phyloP scores from a whole-genome alignment of 108 stramenopile species.

The Cyclotella cryptica region DNA sequence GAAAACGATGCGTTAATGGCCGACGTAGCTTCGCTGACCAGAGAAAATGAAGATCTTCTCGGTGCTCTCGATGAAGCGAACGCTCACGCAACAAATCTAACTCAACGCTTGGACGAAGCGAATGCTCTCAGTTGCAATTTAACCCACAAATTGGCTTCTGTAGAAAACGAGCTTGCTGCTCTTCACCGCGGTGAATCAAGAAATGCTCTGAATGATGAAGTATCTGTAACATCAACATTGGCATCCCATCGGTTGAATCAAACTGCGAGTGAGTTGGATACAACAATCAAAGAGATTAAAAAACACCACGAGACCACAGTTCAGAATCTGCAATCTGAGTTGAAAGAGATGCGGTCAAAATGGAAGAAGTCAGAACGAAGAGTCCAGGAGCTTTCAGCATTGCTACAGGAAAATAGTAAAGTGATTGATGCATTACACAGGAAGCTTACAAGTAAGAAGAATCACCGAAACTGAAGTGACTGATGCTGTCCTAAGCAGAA shows the following conservation, averaged over 20 bases:
- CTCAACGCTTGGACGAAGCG: conserved; percentile 17
- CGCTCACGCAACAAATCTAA: not conserved
- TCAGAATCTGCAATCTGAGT: conserved; percentile 31
- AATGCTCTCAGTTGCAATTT: not conserved
- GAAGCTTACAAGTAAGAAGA: conserved; percentile 37
- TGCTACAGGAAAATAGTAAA: conserved; percentile 44
- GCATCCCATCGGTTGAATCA: conserved; percentile 21
- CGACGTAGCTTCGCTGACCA: not conserved
- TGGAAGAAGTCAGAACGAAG: conserved; percentile 45
- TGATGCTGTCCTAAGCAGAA: too few species aligned
- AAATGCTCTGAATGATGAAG: conserved; percentile 25
- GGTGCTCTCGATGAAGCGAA: conserved; percentile 12
- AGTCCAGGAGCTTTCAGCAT: conserved; percentile 37
- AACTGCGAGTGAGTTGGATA: conserved; percentile 47
- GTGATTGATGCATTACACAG: conserved; percentile 42
- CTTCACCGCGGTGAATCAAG: conserved; percentile 7
- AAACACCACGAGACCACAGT: conserved; percentile 39
- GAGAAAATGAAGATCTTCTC: conserved; percentile 23
- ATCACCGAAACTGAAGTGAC: not conserved
- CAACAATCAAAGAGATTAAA: conserved; percentile 44
- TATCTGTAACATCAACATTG: conserved; percentile 30
- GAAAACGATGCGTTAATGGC: conserved; percentile 6
- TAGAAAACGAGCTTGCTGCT: conserved; percentile 4
- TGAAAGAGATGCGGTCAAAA: conserved; percentile 36
- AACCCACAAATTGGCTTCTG: conserved; percentile 17